Conservation (phyloP, 2,329 filamentous ascomycete genomes). For the Fusarium pseudograminearum region DNA sequence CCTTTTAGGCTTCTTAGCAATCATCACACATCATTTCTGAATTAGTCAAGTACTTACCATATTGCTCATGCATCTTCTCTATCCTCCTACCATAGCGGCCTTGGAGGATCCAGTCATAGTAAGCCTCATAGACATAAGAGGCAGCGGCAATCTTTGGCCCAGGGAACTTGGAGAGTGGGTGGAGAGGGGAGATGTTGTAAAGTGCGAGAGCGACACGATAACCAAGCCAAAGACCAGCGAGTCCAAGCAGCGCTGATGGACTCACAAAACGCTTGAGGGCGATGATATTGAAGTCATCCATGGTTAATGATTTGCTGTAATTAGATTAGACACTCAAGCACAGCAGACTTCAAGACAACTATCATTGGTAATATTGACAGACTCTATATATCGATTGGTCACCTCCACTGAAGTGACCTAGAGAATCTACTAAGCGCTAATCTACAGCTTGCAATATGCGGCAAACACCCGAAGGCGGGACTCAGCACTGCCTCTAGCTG, state of each 20-base stretch:
- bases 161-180: conserved; percentile 54
- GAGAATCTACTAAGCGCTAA: neutral
- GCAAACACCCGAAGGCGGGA: neutral
- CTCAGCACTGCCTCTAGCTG: neutral
- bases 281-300: neutral
- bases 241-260: neutral
- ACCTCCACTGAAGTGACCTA: neutral
- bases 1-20: conserved; percentile 31
- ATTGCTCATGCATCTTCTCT: conserved; percentile 52
- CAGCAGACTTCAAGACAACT: too few relatives aligned
- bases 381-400: neutral
- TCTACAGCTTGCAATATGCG: neutral
- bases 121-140: conserved; percentile 54
- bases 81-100: conserved; percentile 54
- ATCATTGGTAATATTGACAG: neutral
- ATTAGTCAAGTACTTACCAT: conserved; percentile 44
- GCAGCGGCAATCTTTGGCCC: conserved; percentile 54
- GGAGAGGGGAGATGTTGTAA: conserved; percentile 57
- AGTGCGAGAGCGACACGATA: conserved; percentile 48
- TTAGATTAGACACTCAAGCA: too few relatives aligned
- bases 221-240: conserved; percentile 46
- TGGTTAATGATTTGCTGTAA: too few relatives aligned
- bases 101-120: conserved; percentile 52
- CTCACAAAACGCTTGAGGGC: neutral
- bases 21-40: fast-evolving